A percentile compares a stretch with the other conserved stretches of the same genome.
Evolutionary conservation across 176 grass and related monocot genomes (phyloP).

Genomic region (Musa acuminata): DNA sequence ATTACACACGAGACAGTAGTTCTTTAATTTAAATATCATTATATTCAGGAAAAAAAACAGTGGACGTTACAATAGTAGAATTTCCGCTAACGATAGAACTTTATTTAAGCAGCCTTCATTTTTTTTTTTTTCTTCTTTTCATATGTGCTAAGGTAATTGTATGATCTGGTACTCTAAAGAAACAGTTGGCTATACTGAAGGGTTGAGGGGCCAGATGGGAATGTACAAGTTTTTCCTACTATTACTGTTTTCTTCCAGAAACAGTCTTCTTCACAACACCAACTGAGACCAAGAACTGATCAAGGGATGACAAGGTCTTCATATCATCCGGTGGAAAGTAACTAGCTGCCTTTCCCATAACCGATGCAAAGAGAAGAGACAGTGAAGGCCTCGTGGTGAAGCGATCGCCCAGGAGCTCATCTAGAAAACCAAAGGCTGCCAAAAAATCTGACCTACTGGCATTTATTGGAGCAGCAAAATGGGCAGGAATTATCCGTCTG

Average conservation of each 20-base stretch:
- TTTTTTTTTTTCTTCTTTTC: not conserved
- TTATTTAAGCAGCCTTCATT: not conserved
- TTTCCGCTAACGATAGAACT: not conserved
- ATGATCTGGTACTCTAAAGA: not conserved
- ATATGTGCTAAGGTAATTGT: not conserved
- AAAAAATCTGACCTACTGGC: slow-evolving; percentile 59
- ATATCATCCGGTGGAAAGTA: slow-evolving; percentile 86
- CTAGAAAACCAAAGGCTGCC: slow-evolving; percentile 72
- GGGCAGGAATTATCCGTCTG: slow-evolving; percentile 50
- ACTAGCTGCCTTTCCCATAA: slow-evolving; percentile 67
- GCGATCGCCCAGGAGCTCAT: slow-evolving; percentile 56
- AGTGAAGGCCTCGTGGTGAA: slow-evolving; percentile 25
- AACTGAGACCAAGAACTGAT: slow-evolving; percentile 79
- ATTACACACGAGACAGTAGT: not conserved
- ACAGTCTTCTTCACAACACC: slow-evolving; percentile 76
- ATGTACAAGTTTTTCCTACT: not conserved
- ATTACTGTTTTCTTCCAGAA: slow-evolving; percentile 59
- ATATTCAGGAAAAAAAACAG: not conserved
- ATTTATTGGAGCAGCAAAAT: slow-evolving; percentile 58
- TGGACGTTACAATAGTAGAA: not conserved
- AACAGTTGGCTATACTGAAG: not conserved
- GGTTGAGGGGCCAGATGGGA: not conserved
- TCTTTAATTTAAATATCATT: too few relatives aligned
- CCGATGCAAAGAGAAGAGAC: slow-evolving; percentile 52
- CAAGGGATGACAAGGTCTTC: slow-evolving; percentile 92